Conservation (phyloP, 768 basidiomycete species). For the Lactarius hengduanensis region DNA sequence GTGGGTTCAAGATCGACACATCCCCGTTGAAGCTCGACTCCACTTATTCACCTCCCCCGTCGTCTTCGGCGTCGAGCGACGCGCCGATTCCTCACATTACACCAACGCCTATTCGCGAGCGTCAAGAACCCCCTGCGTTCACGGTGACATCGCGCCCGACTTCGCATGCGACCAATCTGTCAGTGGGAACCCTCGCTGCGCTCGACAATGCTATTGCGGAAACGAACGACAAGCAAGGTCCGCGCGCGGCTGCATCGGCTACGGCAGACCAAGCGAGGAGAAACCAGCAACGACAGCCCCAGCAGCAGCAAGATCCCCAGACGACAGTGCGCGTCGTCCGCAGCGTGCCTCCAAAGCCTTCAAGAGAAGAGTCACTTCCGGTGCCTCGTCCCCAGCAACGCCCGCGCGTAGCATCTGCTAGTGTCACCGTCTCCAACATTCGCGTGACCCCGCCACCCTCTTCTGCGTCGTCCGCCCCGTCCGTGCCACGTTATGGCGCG, state of each 20-base stretch:
- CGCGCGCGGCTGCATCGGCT: neutral
- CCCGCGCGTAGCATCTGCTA: neutral
- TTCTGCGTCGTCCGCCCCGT: slow-evolving; percentile 1
- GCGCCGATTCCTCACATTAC: slow-evolving; percentile 32
- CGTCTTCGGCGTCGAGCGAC: slow-evolving; percentile 31
- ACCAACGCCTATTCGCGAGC: slow-evolving; percentile 36
- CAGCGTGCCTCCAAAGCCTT: neutral
- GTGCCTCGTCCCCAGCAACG: slow-evolving; percentile 7
- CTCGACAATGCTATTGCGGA: slow-evolving; percentile 5
- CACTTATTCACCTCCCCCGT: slow-evolving; percentile 30
- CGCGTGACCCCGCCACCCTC: slow-evolving; percentile 15
- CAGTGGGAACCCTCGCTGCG: slow-evolving; percentile 11
- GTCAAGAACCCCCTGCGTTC: slow-evolving; percentile 36
- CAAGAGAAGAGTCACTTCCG: slow-evolving; percentile 19
- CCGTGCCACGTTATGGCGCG: slow-evolving; percentile 4
- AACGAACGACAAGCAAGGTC: neutral
- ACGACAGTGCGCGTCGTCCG: slow-evolving; percentile 22
- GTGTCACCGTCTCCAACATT: slow-evolving; percentile 22
- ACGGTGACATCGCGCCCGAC: slow-evolving; percentile 38
- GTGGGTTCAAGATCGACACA: slow-evolving; percentile 17
- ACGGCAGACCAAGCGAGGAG: neutral
- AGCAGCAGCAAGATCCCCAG: slow-evolving; percentile 4
- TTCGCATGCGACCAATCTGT: slow-evolving; percentile 30
- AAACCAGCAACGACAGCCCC: slow-evolving; percentile 6
- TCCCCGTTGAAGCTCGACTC: slow-evolving; percentile 4